Conservation (phyloP, 495 filamentous ascomycete species). For the Neurospora sp. region DNA sequence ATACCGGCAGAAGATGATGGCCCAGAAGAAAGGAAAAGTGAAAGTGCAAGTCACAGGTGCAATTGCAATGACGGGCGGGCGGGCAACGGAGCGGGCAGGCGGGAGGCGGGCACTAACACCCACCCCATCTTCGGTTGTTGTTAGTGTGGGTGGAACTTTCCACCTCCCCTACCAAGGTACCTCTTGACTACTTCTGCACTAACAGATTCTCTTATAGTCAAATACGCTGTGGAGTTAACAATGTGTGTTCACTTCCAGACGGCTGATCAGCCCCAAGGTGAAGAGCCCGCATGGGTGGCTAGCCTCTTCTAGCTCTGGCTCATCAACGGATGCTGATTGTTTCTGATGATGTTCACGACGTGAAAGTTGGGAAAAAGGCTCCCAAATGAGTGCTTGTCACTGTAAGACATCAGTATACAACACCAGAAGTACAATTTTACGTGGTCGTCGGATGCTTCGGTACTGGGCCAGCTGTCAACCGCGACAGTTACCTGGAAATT, state of each 20-base stretch:
- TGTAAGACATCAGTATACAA: not conserved
- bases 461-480: not conserved
- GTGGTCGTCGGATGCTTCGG: not conserved
- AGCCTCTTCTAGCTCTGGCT: not conserved
- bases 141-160: not conserved
- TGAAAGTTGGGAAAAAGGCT: not conserved
- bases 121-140: not conserved
- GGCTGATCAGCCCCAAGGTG: not conserved
- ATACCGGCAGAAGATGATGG: not conserved
- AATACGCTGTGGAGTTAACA: not conserved
- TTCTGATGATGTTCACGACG: not conserved
- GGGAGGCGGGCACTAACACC: not conserved
- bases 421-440: not conserved
- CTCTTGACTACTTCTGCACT: not conserved
- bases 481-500: not conserved
- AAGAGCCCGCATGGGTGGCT: not conserved
- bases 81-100: not conserved
- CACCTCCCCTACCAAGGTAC: not conserved
- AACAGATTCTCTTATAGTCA: not conserved
- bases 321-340: not conserved
- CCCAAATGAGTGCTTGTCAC: not conserved
- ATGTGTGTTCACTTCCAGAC: not conserved
- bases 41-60: not conserved
- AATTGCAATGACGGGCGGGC: not conserved
- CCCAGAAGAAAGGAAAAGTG: not conserved